phyloP scores from a whole-genome alignment of 2,329 filamentous ascomycete genomes.

The Cordyceps fumosorosea region DNA sequence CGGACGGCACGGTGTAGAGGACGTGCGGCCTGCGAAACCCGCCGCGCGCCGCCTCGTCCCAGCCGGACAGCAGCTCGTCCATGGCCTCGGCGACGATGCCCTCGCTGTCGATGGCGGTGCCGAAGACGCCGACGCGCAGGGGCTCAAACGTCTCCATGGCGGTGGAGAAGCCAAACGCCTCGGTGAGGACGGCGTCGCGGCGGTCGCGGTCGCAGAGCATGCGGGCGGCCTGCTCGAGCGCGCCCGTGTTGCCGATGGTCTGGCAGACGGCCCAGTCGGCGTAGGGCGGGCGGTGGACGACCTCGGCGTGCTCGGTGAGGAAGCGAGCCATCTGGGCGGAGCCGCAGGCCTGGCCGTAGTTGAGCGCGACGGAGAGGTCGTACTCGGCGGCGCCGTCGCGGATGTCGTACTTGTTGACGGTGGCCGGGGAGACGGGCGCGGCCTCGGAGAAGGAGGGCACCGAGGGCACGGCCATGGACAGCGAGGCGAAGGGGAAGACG shows the following conservation, averaged over 20 bases:
- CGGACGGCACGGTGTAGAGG: constrained; percentile 60
- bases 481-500: constrained; percentile 83
- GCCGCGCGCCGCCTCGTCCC: constrained; percentile 40
- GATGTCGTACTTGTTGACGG: constrained; percentile 78
- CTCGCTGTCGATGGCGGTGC: constrained; percentile 45
- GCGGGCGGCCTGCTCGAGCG: constrained; percentile 75
- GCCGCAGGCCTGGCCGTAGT: constrained; percentile 86
- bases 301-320: constrained; percentile 90
- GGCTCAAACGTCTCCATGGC: constrained; percentile 52
- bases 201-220: constrained; percentile 67
- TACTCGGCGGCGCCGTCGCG: constrained; percentile 46
- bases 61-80: constrained; percentile 43
- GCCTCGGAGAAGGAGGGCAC: constrained; percentile 67
- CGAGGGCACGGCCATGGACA: constrained; percentile 67
- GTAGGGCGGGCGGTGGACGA: constrained; percentile 81
- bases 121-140: constrained; percentile 45
- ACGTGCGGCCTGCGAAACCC: constrained; percentile 46
- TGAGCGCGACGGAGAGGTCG: constrained; percentile 83
- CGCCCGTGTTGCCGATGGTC: constrained; percentile 79
- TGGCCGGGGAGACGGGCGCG: constrained; percentile 52
- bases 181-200: constrained; percentile 73
- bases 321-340: constrained; percentile 83
- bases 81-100: constrained; percentile 46
- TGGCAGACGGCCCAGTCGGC: constrained; percentile 82
- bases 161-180: constrained; percentile 86